Conservation (phyloP, 2,329 filamentous ascomycete genomes). For the Celoporthe dispersa region DNA sequence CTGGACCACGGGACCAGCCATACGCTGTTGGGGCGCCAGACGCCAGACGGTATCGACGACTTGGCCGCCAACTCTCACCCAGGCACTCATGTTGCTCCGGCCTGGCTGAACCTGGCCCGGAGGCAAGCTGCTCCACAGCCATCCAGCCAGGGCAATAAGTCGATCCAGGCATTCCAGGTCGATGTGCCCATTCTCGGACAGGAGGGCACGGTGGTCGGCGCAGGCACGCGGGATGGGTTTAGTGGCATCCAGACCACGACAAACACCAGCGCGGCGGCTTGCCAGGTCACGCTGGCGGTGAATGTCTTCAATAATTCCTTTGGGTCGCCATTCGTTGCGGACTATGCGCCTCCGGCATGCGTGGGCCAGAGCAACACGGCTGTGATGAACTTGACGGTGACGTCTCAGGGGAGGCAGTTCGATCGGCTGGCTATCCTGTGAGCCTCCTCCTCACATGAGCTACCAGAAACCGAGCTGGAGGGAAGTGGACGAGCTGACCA, state of each 20-base stretch:
- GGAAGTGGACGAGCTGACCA: not conserved
- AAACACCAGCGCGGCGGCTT: not conserved
- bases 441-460: conserved; percentile 9
- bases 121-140: not conserved
- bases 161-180: conserved; percentile 21
- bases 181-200: conserved; percentile 20
- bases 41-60: not conserved
- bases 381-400: conserved; percentile 68
- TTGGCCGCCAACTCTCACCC: not conserved
- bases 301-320: conserved; percentile 26
- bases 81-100: not conserved
- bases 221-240: conserved; percentile 19
- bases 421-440: conserved; percentile 64
- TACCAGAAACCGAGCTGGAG: conserved; percentile 68
- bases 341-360: conserved; percentile 63
- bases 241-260: conserved; percentile 19
- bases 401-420: conserved; percentile 64
- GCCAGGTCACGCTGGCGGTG: conserved; percentile 22
- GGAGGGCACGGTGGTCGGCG: conserved; percentile 20
- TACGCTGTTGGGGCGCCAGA: not conserved
- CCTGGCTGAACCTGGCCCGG: not conserved
- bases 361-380: conserved; percentile 60
- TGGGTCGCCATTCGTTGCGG: conserved; percentile 42
- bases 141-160: not conserved
- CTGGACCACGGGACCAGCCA: not conserved